These are phyloP conservation scores for Emmonsia crescens DNA, from an alignment of 2,329 filamentous ascomycete genomes.

Conservation along the genomic window DNA sequence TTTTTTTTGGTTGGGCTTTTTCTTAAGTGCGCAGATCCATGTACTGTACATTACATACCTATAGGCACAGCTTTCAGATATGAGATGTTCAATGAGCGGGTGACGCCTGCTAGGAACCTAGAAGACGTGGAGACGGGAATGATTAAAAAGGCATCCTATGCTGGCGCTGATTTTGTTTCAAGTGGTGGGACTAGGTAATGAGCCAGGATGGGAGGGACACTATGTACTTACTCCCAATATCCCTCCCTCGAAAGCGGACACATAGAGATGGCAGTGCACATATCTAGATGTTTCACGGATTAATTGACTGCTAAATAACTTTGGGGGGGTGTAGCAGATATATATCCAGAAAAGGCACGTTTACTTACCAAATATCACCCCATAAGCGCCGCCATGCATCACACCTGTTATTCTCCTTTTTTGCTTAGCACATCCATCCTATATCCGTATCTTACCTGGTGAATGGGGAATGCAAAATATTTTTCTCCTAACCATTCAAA, in stretches of 20 bases:
- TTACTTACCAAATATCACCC: constrained; percentile 58
- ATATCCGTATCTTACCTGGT: not conserved
- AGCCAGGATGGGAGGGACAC: not conserved
- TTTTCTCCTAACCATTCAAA: constrained; percentile 14
- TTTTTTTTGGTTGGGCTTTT: too few relatives aligned
- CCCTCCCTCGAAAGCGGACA: constrained; percentile 39
- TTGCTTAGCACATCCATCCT: not conserved
- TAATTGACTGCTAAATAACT: not conserved
- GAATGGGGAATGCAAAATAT: not conserved
- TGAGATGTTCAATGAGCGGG: constrained; percentile 40
- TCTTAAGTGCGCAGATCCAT: not conserved
- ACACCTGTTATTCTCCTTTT: constrained; percentile 11
- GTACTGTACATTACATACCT: constrained; percentile 19
- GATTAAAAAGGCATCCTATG: not conserved
- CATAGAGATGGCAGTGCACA: constrained; percentile 41
- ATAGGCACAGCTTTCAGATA: constrained; percentile 42
- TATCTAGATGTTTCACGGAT: constrained; percentile 27
- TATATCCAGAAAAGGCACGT: not conserved
- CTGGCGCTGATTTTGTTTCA: not conserved
- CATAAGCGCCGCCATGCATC: constrained; percentile 45
- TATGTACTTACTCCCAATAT: constrained; percentile 36
- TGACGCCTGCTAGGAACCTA: constrained; percentile 41
- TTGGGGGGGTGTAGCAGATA: not conserved
- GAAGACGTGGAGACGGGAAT: not conserved
- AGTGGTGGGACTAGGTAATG: not conserved